Base-by-base conservation (phyloP, 768 basidiomycete genomes). In the Mycena pura region DNA sequence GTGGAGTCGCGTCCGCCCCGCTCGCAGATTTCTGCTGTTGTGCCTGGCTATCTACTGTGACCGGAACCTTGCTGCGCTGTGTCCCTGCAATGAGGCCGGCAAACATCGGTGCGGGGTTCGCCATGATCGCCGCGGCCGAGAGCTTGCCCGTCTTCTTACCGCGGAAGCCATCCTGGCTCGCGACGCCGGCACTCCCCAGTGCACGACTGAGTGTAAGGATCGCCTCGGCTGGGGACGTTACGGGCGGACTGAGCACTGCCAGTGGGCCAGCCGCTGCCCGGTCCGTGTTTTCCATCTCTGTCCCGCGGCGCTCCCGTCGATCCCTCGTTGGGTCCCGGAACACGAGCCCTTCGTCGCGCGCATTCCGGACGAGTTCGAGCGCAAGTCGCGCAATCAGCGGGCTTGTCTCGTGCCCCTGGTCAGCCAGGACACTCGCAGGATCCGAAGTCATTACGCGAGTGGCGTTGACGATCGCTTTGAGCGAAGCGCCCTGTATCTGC, bases 361-460 rank as follows among this genome's bases (percentile, higher is more conserved):
- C 89, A 48, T 83, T 85, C 61, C 78, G 79, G 29, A 94, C 82
- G 14, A 95, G 83, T 38, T 85, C 83, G 56, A 90, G 77, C 1
- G 93, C 92, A 3, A 92, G 79, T 25, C 74, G 73, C 1, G 83
- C 81, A 34, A 94, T 79, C n/a, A 90, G 76, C 0, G 81, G 76
- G 8, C 83, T 79, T 0, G 88, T 86, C 10, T 90, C 91, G 4
- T 72, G 77, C 0, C 90, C 91, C 57, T 86, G 82, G 71, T 93
- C 89, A 0, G 84, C 82, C 10, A 95, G 82, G 56, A 95, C 85
- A 64, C 91, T 92, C 13, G 82, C 78, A 0, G 92, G 83, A 66
- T 91, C 91, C 3, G 86, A 81, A 0, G 90, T 90, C 92, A 95
- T 93, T n/a, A 94, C 89, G 3, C 93, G 86, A 1, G 90, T 94